Evolutionary conservation across 257 asterid genomes (phyloP).

Genomic region (Plantago elongata): DNA sequence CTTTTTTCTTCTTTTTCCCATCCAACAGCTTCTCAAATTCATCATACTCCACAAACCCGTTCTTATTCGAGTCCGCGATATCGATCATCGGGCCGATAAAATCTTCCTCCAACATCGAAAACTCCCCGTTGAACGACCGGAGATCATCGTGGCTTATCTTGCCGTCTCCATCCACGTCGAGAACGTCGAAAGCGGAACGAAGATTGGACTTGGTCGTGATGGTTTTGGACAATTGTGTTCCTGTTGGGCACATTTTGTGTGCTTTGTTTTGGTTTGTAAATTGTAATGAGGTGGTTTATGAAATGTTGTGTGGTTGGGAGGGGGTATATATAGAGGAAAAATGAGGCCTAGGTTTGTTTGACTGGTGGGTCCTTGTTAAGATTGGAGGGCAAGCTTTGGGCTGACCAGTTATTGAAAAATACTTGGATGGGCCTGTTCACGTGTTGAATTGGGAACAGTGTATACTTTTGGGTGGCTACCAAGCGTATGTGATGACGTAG

Average conservation of each 20-base stretch:
- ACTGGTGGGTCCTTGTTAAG: too few species aligned
- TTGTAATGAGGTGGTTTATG: background rate
- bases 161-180: conserved; percentile 80
- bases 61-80: conserved; percentile 55
- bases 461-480: too few species aligned
- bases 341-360: too few species aligned
- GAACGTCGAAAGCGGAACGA: conserved; percentile 72
- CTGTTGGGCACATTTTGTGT: conserved; percentile 68
- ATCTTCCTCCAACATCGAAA: conserved; percentile 23
- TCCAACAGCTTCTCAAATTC: conserved; percentile 75
- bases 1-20: conserved; percentile 3
- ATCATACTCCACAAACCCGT: conserved; percentile 77
- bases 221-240: conserved; percentile 20
- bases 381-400: too few species aligned
- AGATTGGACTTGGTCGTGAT: conserved; percentile 29
- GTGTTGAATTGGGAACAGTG: too few species aligned
- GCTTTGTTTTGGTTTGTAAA: background rate
- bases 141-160: conserved; percentile 75
- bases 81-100: conserved; percentile 66
- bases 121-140: conserved; percentile 45
- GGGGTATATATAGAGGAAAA: background rate
- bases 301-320: background rate
- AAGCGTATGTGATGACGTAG: too few species aligned
- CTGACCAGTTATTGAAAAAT: too few species aligned
- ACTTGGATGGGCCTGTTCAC: too few species aligned